Conservation (phyloP, 2,329 filamentous ascomycete species). For the Aspergillus novofumigatus region DNA sequence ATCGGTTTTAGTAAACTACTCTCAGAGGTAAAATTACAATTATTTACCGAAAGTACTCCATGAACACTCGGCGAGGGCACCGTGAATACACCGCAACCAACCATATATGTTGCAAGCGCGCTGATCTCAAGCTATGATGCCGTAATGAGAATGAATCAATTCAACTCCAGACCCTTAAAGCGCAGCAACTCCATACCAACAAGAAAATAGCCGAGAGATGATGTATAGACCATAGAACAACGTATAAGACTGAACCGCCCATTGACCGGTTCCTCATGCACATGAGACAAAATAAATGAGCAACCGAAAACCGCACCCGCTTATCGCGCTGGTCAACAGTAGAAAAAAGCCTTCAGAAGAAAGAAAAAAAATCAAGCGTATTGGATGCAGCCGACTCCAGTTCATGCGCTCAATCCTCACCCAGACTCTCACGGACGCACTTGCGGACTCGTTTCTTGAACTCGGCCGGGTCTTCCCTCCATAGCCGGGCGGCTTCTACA, state of each 20-base stretch:
- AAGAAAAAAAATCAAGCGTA: background rate
- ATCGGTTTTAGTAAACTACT: background rate
- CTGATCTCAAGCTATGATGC: background rate
- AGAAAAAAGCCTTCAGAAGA: background rate
- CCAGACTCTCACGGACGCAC: conserved; percentile 76
- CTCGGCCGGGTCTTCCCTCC: conserved; percentile 73
- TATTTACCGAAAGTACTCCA: background rate
- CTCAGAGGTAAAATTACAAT: background rate
- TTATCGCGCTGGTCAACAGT: background rate
- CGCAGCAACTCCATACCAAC: background rate
- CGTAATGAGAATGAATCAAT: background rate
- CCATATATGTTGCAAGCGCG: background rate
- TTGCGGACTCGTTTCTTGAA: conserved; percentile 75
- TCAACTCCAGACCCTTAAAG: conserved; percentile 1
- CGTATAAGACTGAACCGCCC: background rate
- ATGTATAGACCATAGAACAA: conserved; percentile 18
- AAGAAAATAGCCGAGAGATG: background rate
- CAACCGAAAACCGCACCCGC: background rate
- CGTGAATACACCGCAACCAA: background rate
- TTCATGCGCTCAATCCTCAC: conserved; percentile 53
- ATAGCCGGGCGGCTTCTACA: conserved; percentile 83
- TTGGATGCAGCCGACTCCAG: background rate
- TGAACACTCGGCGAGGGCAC: no score
- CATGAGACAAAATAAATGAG: conserved; percentile 35
- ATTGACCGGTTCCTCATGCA: background rate